These are phyloP conservation scores for Hypericum androsaemum DNA, from an alignment of 345 rosid genomes.

Conservation along the genomic window DNA sequence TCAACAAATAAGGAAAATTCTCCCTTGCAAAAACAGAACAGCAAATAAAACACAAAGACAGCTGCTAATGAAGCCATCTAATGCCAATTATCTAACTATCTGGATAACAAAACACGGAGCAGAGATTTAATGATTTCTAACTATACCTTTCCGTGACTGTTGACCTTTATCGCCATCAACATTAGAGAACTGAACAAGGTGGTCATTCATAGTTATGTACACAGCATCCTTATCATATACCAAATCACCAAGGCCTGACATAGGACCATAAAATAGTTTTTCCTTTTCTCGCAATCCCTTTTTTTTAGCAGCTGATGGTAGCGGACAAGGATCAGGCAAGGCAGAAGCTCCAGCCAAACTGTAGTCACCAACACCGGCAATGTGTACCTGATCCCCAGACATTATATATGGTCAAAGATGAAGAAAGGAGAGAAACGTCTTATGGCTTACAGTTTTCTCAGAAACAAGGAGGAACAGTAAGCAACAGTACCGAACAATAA, in stretches of 20 bases:
- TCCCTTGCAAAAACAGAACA: no score
- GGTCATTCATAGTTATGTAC: constrained; percentile 85
- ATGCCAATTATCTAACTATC: no score
- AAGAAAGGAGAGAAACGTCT: not conserved
- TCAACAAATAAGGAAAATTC: no score
- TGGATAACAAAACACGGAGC: not conserved
- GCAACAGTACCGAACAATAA: not conserved
- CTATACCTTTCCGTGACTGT: constrained; percentile 48
- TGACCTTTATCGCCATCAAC: constrained; percentile 47
- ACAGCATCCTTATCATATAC: constrained; percentile 95
- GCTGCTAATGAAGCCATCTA: no score
- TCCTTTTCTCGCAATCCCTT: constrained; percentile 87
- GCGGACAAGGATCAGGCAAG: constrained; percentile 88
- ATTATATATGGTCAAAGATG: constrained; percentile 5
- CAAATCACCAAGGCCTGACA: constrained; percentile 96
- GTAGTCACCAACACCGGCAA: constrained; percentile 97
- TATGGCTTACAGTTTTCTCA: not conserved
- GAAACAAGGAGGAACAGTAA: not conserved
- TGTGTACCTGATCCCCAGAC: constrained; percentile 59
- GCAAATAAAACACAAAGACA: no score
- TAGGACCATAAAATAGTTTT: constrained; percentile 87
- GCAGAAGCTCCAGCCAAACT: constrained; percentile 67
- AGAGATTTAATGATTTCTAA: not conserved
- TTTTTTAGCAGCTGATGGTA: constrained; percentile 84
- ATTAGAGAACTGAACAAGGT: constrained; percentile 79